Evolutionary conservation across 2,329 filamentous ascomycete genomes (phyloP).

Genomic region (Reticulascus tulasneorum): DNA sequence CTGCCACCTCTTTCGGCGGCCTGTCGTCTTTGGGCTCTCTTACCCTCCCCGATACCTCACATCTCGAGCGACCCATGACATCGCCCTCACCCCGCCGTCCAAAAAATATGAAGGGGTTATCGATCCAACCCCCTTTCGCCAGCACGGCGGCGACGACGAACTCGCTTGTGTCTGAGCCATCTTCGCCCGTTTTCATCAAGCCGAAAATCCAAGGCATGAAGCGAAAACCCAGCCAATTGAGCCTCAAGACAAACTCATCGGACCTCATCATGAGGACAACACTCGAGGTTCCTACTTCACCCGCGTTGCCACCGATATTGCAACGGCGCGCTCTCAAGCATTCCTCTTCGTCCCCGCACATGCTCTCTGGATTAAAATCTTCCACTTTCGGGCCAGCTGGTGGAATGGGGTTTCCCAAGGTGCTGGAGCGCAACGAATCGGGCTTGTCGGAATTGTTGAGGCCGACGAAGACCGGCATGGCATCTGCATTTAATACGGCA

Average conservation of each 20-base stretch:
- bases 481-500: slow-evolving; percentile 32
- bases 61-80: slow-evolving; percentile 57
- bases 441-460: slow-evolving; percentile 56
- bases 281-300: slow-evolving; percentile 52
- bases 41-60: slow-evolving; percentile 34
- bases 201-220: slow-evolving; percentile 67
- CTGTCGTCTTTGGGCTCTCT: slow-evolving; percentile 44
- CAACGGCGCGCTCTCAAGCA: slow-evolving; percentile 63
- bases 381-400: slow-evolving; percentile 57
- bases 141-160: slow-evolving; percentile 37
- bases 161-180: slow-evolving; percentile 58
- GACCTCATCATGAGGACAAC: slow-evolving; percentile 47
- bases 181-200: slow-evolving; percentile 76
- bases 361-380: slow-evolving; percentile 56
- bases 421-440: slow-evolving; percentile 56
- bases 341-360: slow-evolving; percentile 64
- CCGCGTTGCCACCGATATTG: slow-evolving; percentile 53
- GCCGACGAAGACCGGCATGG: slow-evolving; percentile 41
- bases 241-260: slow-evolving; percentile 67
- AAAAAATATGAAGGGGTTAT: slow-evolving; percentile 82
- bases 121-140: slow-evolving; percentile 62
- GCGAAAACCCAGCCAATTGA: slow-evolving; percentile 74
- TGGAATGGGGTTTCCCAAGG: slow-evolving; percentile 61
- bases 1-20: slow-evolving; percentile 53
- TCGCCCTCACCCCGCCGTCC: slow-evolving; percentile 66